Conservation (phyloP, 805 yeast genomes). For the Isabelozyma pseudorhagii region DNA sequence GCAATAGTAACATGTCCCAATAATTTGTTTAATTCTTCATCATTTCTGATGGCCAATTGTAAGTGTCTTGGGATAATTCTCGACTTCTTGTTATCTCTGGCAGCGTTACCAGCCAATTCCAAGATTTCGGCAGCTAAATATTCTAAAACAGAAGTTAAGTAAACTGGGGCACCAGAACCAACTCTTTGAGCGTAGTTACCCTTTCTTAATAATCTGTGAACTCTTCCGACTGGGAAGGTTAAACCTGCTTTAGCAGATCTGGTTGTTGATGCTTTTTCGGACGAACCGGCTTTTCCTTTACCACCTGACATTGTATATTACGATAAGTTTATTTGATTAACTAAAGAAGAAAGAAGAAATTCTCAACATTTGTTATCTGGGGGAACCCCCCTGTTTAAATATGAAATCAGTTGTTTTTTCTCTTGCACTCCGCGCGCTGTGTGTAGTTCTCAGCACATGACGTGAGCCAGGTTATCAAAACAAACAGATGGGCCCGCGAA, state of each 20-base stretch:
- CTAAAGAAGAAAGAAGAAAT: not conserved
- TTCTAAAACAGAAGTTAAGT: slow-evolving; percentile 94
- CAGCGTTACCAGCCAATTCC: slow-evolving; percentile 98
- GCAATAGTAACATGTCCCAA: slow-evolving; percentile 93
- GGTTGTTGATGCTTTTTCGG: slow-evolving; percentile 94
- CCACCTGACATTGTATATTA: slow-evolving; percentile 69
- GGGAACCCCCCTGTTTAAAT: not conserved
- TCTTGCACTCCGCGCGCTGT: not conserved
- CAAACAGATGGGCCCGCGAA: not conserved
- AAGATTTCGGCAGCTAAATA: slow-evolving; percentile 97
- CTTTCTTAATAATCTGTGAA: slow-evolving; percentile 92
- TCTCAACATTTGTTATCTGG: not conserved
- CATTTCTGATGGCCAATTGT: slow-evolving; percentile 98
- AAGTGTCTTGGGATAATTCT: slow-evolving; percentile 99
- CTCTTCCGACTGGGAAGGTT: slow-evolving; percentile 99
- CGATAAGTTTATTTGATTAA: slow-evolving; percentile 3
- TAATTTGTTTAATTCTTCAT: slow-evolving; percentile 95
- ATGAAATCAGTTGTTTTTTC: not conserved
- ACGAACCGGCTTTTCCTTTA: slow-evolving; percentile 89
- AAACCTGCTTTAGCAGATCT: slow-evolving; percentile 99
- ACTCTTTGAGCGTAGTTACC: slow-evolving; percentile 98
- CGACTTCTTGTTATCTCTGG: slow-evolving; percentile 98
- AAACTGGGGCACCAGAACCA: slow-evolving; percentile 99
- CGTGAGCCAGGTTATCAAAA: not conserved
- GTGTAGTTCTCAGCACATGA: not conserved